These are phyloP conservation scores for Dimargaris cristalligena DNA, from an alignment of 192 early-diverging fungal genomes.

Conservation along the genomic window DNA sequence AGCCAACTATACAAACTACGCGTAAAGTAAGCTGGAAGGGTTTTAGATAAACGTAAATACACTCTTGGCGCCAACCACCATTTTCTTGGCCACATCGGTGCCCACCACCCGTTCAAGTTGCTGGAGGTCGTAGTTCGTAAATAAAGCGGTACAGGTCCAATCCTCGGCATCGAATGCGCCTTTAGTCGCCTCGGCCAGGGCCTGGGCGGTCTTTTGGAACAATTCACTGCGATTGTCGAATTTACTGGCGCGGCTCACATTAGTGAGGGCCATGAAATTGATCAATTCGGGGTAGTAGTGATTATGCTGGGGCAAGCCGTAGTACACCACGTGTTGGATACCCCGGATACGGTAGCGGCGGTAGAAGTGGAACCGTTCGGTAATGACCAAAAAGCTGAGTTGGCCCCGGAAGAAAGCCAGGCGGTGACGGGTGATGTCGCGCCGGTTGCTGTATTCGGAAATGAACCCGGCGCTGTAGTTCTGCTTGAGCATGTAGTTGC, in stretches of 20 bases:
- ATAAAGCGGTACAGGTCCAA: conserved; percentile 46
- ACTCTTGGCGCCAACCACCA: conserved; percentile 45
- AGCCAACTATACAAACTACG: too few species aligned
- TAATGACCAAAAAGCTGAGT: conserved; percentile 58
- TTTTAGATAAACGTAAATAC: conserved; percentile 33
- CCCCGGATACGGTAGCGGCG: conserved; percentile 72
- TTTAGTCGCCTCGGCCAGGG: conserved; percentile 29
- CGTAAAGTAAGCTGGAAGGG: too few species aligned
- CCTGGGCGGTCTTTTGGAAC: conserved; percentile 4
- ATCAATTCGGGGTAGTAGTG: conserved; percentile 81
- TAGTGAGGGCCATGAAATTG: conserved; percentile 46
- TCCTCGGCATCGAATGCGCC: conserved; percentile 22
- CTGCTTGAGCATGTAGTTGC: conserved; percentile 72
- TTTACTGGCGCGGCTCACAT: conserved; percentile 24
- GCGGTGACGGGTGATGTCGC: conserved; percentile 63
- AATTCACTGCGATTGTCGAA: conserved; percentile 12
- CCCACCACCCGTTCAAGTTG: conserved; percentile 84
- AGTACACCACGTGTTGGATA: conserved; percentile 72
- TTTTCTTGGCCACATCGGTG: conserved; percentile 44
- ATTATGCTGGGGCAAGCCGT: conserved; percentile 70
- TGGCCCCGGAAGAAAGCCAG: conserved; percentile 67
- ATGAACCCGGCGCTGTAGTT: conserved; percentile 58
- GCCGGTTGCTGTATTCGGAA: conserved; percentile 74
- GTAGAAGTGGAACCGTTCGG: conserved; percentile 96
- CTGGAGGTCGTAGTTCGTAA: conserved; percentile 69